Percentiles rank a stretch among this genome's conserved stretches.
phyloP scores from a whole-genome alignment of 1,284 basidiomycete genomes.

The Moesziomyces globuligerus region DNA sequence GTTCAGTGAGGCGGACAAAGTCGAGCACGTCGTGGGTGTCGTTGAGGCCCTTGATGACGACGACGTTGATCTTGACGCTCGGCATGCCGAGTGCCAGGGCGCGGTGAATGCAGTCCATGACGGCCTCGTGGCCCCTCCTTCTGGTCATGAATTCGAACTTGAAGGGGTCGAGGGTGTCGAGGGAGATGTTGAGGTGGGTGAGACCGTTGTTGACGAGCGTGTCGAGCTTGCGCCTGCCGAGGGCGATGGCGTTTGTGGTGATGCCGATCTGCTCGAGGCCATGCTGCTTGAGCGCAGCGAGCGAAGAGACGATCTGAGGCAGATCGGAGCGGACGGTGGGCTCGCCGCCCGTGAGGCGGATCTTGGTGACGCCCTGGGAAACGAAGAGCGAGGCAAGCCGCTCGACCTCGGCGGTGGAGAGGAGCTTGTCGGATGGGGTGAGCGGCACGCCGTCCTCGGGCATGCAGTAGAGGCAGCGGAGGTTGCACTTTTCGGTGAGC shows the following conservation, averaged over 20 bases:
- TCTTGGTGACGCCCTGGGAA: conserved; percentile 80
- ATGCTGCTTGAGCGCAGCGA: conserved; percentile 60
- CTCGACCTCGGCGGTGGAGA: conserved; percentile 80
- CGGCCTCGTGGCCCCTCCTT: conserved; percentile 75
- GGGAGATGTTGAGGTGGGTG: conserved; percentile 77
- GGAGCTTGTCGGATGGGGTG: conserved; percentile 76
- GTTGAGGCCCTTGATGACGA: conserved; percentile 82
- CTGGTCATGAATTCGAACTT: conserved; percentile 88
- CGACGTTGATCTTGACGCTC: conserved; percentile 82
- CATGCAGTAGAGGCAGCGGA: conserved; percentile 92
- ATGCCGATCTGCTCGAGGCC: conserved; percentile 83
- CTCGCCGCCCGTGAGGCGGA: conserved; percentile 86
- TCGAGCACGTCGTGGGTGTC: conserved; percentile 77
- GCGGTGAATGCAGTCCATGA: conserved; percentile 76
- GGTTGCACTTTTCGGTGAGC: conserved; percentile 84
- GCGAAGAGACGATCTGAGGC: conserved; percentile 73
- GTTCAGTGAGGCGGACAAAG: conserved; percentile 79
- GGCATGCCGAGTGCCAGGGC: conserved; percentile 71
- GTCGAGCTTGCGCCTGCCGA: conserved; percentile 76
- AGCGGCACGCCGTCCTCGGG: conserved; percentile 81
- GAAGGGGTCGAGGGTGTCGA: conserved; percentile 86
- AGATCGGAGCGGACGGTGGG: conserved; percentile 85
- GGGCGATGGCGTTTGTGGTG: conserved; percentile 83
- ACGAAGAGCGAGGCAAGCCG: conserved; percentile 80
- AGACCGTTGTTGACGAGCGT: conserved; percentile 77